A percentile compares a stretch with the other conserved stretches of the same genome.
These are phyloP conservation scores for Ceratocystis alfenasii DNA, from an alignment of 2,329 filamentous ascomycete species.

Conservation along the genomic window DNA sequence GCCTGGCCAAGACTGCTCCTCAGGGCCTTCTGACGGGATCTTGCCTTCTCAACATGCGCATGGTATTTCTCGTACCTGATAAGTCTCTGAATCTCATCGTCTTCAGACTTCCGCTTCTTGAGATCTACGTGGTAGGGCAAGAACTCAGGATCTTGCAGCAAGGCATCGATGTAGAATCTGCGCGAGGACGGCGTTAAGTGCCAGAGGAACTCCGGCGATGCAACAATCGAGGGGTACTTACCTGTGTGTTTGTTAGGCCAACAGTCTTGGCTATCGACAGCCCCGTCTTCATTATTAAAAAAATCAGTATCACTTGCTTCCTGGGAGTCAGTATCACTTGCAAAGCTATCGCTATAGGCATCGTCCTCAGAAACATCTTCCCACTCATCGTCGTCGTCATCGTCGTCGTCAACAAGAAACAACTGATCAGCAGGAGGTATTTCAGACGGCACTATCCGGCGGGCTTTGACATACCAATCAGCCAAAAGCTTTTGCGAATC, in stretches of 20 bases:
- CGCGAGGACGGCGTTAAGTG: neutral
- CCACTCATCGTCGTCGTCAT: neutral
- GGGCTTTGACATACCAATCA: neutral
- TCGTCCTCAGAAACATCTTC: neutral
- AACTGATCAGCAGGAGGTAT: neutral
- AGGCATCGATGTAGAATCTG: neutral
- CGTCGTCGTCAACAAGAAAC: neutral
- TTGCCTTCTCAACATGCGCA: neutral
- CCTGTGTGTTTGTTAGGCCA: neutral
- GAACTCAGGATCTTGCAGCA: conserved; percentile 3
- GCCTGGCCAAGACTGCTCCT: neutral
- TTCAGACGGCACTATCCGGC: neutral
- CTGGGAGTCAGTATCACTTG: neutral
- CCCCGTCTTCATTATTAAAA: neutral
- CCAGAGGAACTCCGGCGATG: neutral
- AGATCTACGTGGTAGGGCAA: neutral
- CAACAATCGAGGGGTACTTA: neutral
- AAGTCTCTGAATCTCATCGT: neutral
- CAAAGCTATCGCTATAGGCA: neutral
- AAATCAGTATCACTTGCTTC: neutral
- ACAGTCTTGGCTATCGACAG: neutral
- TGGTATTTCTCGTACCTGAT: neutral
- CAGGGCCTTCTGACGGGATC: neutral
- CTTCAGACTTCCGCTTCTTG: neutral
- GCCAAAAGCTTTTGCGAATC: neutral